Evolutionary conservation across 2,329 filamentous ascomycete genomes (phyloP).

Genomic region (Exophiala xenobiotica): DNA sequence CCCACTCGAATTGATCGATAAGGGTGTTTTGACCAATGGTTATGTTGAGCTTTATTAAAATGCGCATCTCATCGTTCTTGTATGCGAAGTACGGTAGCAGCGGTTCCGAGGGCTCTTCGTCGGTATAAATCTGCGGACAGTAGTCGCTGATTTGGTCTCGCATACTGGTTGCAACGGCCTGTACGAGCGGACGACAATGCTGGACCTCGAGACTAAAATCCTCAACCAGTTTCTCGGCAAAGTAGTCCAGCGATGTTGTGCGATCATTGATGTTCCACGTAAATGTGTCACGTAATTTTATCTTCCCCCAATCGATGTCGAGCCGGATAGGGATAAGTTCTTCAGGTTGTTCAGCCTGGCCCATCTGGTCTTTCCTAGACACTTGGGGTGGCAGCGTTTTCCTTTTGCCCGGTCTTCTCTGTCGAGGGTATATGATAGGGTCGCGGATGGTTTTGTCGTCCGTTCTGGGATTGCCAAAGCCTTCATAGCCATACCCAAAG

Average conservation of each 20-base stretch:
- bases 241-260: conserved; percentile 73
- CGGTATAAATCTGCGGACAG: conserved; percentile 85
- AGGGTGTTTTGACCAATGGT: conserved; percentile 93
- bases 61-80: conserved; percentile 98
- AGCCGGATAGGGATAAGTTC: conserved; percentile 87
- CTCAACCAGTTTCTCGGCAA: conserved; percentile 86
- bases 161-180: conserved; percentile 69
- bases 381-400: conserved; percentile 72
- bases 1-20: conserved; percentile 98
- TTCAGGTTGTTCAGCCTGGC: conserved; percentile 86
- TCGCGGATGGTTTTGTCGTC: conserved; percentile 62
- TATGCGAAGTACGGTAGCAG: conserved; percentile 89
- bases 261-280: conserved; percentile 98
- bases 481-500: conserved; percentile 74
- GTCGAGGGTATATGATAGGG: conserved; percentile 74
- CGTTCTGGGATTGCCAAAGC: conserved; percentile 84
- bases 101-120: conserved; percentile 86
- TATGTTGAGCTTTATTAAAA: conserved; percentile 93
- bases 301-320: conserved; percentile 93
- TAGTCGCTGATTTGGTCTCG: conserved; percentile 89
- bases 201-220: conserved; percentile 77
- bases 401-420: conserved; percentile 74
- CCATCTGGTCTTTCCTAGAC: conserved; percentile 73
- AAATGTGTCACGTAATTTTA: conserved; percentile 94
- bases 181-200: conserved; percentile 53